phyloP scores from a whole-genome alignment of 257 asterid species.

The Petunia secreta region DNA sequence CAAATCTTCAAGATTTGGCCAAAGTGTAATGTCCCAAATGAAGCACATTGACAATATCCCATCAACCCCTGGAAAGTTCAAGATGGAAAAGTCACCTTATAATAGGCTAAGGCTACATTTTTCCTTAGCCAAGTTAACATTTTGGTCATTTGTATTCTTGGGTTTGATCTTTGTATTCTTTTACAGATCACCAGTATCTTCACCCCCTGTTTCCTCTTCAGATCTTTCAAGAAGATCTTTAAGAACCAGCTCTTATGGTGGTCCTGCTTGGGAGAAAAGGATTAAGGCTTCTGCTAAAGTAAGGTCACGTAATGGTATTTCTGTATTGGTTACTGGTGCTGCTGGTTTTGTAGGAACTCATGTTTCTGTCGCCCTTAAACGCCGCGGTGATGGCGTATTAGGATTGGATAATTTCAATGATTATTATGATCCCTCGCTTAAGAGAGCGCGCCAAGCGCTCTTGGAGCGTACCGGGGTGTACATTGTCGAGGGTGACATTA shows the following conservation, averaged over 20 bases:
- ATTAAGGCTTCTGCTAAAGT: constrained; percentile 81
- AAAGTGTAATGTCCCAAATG: constrained; percentile 43
- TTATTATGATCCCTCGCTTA: constrained; percentile 79
- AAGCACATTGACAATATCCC: constrained; percentile 78
- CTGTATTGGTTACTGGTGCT: constrained; percentile 93
- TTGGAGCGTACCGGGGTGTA: constrained; percentile 82
- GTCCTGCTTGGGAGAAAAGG: constrained; percentile 68
- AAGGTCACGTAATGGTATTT: constrained; percentile 81
- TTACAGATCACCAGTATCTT: constrained; percentile 71
- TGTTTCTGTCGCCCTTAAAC: constrained; percentile 87
- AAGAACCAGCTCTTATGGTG: constrained; percentile 61
- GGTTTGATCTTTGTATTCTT: constrained; percentile 80
- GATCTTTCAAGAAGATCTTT: constrained; percentile 91
- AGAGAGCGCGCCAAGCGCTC: constrained; percentile 77
- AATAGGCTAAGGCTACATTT: constrained; percentile 72
- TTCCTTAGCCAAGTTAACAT: constrained; percentile 78
- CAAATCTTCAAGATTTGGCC: constrained; percentile 33
- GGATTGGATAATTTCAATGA: constrained; percentile 87
- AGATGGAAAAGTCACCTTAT: constrained; percentile 89
- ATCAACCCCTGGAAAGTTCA: constrained; percentile 91
- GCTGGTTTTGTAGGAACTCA: constrained; percentile 98
- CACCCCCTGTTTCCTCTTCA: constrained; percentile 53
- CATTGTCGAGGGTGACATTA: constrained; percentile 94
- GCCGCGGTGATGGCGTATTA: constrained; percentile 92
- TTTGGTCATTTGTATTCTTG: constrained; percentile 85